Evolutionary conservation across 768 basidiomycete genomes (phyloP).

Genomic region (Xerocomus spinulosus): DNA sequence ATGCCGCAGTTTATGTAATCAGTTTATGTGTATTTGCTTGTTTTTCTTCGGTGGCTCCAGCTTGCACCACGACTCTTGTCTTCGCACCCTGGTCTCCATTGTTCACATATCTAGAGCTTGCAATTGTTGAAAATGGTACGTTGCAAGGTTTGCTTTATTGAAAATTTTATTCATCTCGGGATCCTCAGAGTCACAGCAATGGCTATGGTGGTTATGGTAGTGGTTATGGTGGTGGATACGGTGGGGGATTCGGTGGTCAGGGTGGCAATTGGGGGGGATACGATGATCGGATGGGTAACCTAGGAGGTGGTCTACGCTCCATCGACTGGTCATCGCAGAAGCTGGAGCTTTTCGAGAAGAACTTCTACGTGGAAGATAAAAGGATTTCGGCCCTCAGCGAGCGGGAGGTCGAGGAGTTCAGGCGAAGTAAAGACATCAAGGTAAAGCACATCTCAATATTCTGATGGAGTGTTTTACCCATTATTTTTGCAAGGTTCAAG

Average conservation of each 20-base stretch:
- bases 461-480: not conserved
- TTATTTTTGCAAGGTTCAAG: constrained; percentile 64
- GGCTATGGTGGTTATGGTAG: constrained; percentile 34
- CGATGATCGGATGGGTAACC: constrained; percentile 69
- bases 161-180: not conserved
- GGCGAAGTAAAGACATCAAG: constrained; percentile 81
- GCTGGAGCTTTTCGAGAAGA: constrained; percentile 91
- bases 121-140: constrained; percentile 20
- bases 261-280: constrained; percentile 33
- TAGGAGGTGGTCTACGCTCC: constrained; percentile 76
- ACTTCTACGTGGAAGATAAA: constrained; percentile 93
- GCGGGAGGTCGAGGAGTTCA: constrained; percentile 85
- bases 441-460: constrained; percentile 31
- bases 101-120: not conserved
- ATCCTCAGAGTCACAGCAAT: constrained; percentile 28
- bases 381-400: constrained; percentile 73
- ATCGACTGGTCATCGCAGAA: constrained; percentile 81
- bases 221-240: constrained; percentile 25
- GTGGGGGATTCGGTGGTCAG: constrained; percentile 29
- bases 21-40: constrained; percentile 9
- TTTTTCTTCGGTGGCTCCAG: constrained; percentile 17
- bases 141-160: not conserved
- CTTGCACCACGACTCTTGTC: constrained; percentile 23
- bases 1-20: not conserved
- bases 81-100: constrained; percentile 1